A percentile compares a stretch with the other conserved stretches of the same genome.
These are phyloP conservation scores for Eucalyptus sp. DNA, from an alignment of 345 rosid genomes.

Conservation along the genomic window DNA sequence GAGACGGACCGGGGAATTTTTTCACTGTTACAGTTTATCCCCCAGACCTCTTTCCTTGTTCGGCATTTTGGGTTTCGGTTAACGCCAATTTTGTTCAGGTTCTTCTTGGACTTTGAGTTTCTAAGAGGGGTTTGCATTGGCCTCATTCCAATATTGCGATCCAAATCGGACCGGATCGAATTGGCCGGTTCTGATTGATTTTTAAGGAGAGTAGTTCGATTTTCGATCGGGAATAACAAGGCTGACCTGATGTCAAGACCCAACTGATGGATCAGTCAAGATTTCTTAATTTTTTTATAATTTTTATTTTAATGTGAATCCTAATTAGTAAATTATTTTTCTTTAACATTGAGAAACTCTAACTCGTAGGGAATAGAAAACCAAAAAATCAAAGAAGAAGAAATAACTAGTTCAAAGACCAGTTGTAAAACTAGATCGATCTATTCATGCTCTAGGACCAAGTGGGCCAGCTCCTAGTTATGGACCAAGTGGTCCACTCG, in stretches of 20 bases:
- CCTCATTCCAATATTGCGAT: fast-evolving
- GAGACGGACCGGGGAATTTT: not conserved
- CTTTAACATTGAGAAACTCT: too few species aligned
- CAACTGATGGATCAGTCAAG: fast-evolving
- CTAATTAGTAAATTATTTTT: too few species aligned
- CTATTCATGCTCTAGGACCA: too few species aligned
- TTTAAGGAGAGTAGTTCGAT: fast-evolving
- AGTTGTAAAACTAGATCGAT: fast-evolving
- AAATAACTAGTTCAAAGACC: too few species aligned
- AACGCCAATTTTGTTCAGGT: not conserved
- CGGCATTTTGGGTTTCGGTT: not conserved
- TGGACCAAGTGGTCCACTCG: not conserved
- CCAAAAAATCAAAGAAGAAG: too few species aligned
- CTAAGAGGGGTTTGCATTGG: fast-evolving
- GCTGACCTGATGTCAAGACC: fast-evolving
- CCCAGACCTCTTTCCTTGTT: not conserved
- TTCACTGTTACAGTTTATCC: not conserved
- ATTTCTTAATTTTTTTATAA: too few species aligned
- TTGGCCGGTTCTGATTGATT: too few species aligned
- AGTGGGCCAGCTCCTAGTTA: too few species aligned
- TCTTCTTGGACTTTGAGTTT: not conserved
- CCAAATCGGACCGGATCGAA: too few species aligned
- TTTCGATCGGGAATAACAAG: too few species aligned
- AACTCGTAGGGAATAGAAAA: fast-evolving
- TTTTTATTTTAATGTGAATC: too few species aligned